Base-by-base conservation (phyloP, 1,139 yeast species). In the Candida glucosophila region DNA sequence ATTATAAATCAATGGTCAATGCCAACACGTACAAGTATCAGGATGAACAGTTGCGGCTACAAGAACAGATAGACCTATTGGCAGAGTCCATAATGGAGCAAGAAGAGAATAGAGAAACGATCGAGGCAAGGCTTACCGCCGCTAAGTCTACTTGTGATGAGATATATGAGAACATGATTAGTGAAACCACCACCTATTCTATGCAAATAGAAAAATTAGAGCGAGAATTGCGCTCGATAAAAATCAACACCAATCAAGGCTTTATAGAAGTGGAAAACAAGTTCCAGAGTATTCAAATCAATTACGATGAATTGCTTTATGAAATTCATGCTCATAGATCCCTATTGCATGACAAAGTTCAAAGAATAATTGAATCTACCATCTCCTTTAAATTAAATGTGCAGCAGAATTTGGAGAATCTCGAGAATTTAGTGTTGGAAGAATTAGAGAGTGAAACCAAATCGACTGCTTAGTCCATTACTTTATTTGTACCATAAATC, bases 121-220 rank as follows among this genome's bases (percentile, higher is more conserved):
- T 78, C 20, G 78, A 77, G 37, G 70, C 77, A 8, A 64, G 61
- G 33, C 56, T 79, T 25, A 59, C 73, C 5, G 64, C 70, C 13
- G 54, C 62, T 17, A 74, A 75, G 39, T 55, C 67, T 19, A 63
- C 65, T 16, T 72, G 71, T 36, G 82, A 77, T 28, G 76, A 73
- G 28, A 58, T 73, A 12, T 64, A 67, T 43, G 75, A 73, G 35
- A 59, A 70, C 22, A 68, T 73, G 68, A 58, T 66, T 28, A 59
- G 71, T 33, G 74, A 75, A 36, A 55, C 70, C 16, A 58, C 70
- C 20, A 55, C 71, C 17, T 67, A 73, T 31, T 67, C 73, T 28
- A 67, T 77, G 13, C 85, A 80, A 43, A 70, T 77, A 26, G 88
- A 78, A 43, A 69, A 68, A 40, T 51, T 75, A 27, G 82, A 76